Evolutionary conservation across 768 basidiomycete species (phyloP).

Genomic region (Leccinum arenicola): DNA sequence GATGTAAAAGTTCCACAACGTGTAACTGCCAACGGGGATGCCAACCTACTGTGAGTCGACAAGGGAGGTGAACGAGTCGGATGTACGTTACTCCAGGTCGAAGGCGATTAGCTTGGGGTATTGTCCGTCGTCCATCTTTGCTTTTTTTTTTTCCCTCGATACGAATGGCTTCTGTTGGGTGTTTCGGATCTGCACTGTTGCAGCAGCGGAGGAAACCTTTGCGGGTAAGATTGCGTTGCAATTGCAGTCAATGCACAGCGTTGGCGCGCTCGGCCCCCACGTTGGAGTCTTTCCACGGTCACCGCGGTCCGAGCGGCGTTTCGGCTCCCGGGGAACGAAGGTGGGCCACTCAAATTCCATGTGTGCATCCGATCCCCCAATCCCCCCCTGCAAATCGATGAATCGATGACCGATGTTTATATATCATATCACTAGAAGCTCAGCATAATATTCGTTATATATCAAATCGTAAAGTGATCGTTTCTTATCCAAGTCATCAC

Average conservation of each 20-base stretch:
- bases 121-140: slow-evolving; percentile 21
- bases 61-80: neutral
- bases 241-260: too few relatives aligned
- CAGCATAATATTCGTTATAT: neutral
- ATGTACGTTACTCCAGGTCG: slow-evolving; percentile 67
- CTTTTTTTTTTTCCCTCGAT: neutral
- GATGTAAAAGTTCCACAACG: slow-evolving; percentile 86
- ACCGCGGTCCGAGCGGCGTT: neutral
- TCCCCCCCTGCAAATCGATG: too few relatives aligned
- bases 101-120: slow-evolving; percentile 72
- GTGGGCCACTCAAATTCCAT: too few relatives aligned
- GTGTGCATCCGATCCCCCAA: too few relatives aligned
- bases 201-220: neutral
- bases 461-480: neutral
- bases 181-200: neutral
- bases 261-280: too few relatives aligned
- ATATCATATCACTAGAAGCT: neutral
- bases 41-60: neutral
- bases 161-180: neutral
- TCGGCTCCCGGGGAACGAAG: neutral
- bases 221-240: neutral
- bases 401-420: too few relatives aligned
- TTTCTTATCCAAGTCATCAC: neutral
- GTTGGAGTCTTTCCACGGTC: neutral
- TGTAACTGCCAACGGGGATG: slow-evolving; percentile 52